Base-by-base conservation (phyloP, 495 filamentous ascomycete genomes). In the Hypoxylon subgilvum region DNA sequence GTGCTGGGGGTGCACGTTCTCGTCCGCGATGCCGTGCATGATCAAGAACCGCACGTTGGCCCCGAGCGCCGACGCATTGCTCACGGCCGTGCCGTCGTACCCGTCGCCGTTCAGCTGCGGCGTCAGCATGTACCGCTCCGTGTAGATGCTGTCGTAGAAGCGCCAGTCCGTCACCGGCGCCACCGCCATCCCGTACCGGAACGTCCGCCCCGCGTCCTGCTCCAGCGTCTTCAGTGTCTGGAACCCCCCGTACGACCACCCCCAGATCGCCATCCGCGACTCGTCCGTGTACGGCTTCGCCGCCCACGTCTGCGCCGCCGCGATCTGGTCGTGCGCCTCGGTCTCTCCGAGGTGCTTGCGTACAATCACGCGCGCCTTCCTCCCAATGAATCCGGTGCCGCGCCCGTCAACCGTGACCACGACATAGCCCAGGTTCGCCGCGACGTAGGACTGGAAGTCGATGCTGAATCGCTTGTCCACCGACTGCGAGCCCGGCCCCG, bases 1-100 rank as follows among this genome's bases (percentile, higher is more conserved):
- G 68, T 96, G 97, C 72, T 98, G 94, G 71, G 96, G 81, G 71
- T 98, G 94, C 5, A 98, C 94, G 62, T 98, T 98, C 73, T 98
- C 94, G 63, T 98, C 94, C 2, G 89, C 88, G 10, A 91, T 82
- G 52, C 94, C 94, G 66, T 98, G 94, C 89, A 97, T 96, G 52
- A 98, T 71, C 17, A 97, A 72, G 72, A 97, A 98, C 19, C 93
- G 83, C 34, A 90, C 86, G 62, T 88, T 96, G 57, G 86, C 67
- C 13, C 74, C 69, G 12, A 98, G 76, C 1, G 90, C 85, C 1
- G 77, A 74, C 56, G 82, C 84, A 66, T 97, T 87, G 32, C 63
- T 80, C 63, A 98, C 88, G 21, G 84, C 83, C 14, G 88, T 81
- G 61, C 84, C 86, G 17, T 85, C 78, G 72, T 97, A 98, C 1